phyloP scores from a whole-genome alignment of 805 yeast genomes.

The Maudiozyma serrabonitensis region DNA sequence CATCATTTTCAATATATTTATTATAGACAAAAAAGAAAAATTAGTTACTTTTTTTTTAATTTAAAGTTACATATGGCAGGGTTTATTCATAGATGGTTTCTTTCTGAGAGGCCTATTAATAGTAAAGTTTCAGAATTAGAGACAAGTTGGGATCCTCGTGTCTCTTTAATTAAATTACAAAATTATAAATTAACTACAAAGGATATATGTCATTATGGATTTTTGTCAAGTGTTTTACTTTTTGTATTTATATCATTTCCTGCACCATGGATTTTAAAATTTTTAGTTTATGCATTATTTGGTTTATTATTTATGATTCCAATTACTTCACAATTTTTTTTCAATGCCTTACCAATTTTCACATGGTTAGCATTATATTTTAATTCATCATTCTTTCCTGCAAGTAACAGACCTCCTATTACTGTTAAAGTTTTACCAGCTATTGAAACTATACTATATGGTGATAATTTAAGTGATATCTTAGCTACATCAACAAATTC shows the following conservation, averaged over 20 bases:
- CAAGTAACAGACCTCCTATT: conserved; percentile 74
- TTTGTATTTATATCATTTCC: conserved; percentile 54
- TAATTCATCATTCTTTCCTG: conserved; percentile 64
- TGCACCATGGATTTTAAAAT: conserved; percentile 35
- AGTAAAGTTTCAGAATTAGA: conserved; percentile 35
- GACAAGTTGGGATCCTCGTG: conserved; percentile 38
- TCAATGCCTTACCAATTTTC: conserved; percentile 72
- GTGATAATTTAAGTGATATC: conserved; percentile 78
- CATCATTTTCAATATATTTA: background rate
- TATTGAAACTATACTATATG: conserved; percentile 82
- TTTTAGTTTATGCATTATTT: conserved; percentile 30
- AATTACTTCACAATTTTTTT: conserved; percentile 70
- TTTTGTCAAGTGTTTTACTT: conserved; percentile 42
- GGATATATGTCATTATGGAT: conserved; percentile 46
- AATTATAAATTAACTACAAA: conserved; percentile 33
- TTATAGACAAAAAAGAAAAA: no score
- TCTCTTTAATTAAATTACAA: conserved; percentile 34
- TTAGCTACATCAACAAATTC: conserved; percentile 63
- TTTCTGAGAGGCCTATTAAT: conserved; percentile 43
- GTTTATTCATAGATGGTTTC: conserved; percentile 41
- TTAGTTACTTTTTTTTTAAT: background rate
- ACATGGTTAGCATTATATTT: conserved; percentile 82
- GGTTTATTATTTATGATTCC: conserved; percentile 53
- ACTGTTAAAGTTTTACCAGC: conserved; percentile 84
- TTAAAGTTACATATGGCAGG: conserved; percentile 14